These are phyloP conservation scores for Hypoxylon crocopeplum DNA, from an alignment of 495 filamentous ascomycete species.

Conservation along the genomic window DNA sequence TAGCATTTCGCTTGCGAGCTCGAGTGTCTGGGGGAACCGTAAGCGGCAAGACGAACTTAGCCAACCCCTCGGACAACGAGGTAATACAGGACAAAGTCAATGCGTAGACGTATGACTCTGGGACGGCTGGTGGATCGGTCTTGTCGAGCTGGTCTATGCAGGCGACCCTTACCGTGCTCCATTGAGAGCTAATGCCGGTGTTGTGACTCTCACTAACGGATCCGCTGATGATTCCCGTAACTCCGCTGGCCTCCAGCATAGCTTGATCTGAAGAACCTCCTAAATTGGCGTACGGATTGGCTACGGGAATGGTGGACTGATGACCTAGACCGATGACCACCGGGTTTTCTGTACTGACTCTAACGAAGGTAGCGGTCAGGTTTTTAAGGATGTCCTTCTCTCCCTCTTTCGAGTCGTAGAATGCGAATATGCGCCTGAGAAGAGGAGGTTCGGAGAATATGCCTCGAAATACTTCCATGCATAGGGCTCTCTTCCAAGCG, in stretches of 20 bases:
- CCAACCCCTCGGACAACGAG: conserved; percentile 86
- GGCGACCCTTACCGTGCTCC: conserved; percentile 86
- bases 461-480: conserved; percentile 88
- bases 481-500: conserved; percentile 84
- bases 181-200: conserved; percentile 83
- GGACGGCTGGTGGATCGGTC: conserved; percentile 77
- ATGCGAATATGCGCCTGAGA: conserved; percentile 78
- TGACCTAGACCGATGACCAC: conserved; percentile 83
- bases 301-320: conserved; percentile 78
- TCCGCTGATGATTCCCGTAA: conserved; percentile 85
- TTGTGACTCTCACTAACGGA: conserved; percentile 71
- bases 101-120: conserved; percentile 93
- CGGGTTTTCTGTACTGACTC: conserved; percentile 89
- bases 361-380: conserved; percentile 82
- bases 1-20: conserved; percentile 55
- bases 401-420: conserved; percentile 76
- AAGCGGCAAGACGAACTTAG: conserved; percentile 88
- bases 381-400: conserved; percentile 80
- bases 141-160: conserved; percentile 97
- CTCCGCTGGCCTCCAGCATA: conserved; percentile 83
- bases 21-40: conserved; percentile 72
- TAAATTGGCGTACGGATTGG: conserved; percentile 46
- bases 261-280: conserved; percentile 72
- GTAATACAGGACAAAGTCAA: conserved; percentile 88
- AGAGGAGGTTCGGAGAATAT: conserved; percentile 81